Conservation (phyloP, 768 basidiomycete species). For the Panus rudis region DNA sequence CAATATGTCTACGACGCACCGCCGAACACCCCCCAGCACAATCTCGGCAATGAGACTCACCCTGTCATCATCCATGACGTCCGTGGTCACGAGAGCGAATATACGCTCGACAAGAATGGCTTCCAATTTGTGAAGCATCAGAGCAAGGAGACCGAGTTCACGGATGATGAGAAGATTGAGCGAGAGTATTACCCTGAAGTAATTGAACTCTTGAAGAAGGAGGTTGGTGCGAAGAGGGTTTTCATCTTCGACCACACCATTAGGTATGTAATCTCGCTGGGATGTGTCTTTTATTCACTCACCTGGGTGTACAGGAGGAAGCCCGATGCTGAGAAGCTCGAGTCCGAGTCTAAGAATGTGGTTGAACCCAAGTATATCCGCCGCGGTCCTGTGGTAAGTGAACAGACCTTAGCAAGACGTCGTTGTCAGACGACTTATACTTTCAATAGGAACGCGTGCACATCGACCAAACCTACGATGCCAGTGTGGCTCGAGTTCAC, state of each 20-base stretch:
- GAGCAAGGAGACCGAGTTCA: constrained; percentile 33
- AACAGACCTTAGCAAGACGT: no score
- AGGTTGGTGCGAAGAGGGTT: constrained; percentile 32
- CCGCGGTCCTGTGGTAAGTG: no score
- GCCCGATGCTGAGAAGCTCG: no score
- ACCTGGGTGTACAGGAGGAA: no score
- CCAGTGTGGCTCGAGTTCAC: constrained; percentile 31
- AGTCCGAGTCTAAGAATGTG: no score
- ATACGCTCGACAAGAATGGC: constrained; percentile 33
- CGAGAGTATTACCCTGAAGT: constrained; percentile 35
- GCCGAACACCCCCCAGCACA: constrained; percentile 17
- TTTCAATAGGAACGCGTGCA: constrained; percentile 36
- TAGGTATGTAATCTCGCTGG: constrained; percentile 22
- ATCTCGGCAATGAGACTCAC: constrained; percentile 23
- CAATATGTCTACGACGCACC: constrained; percentile 28
- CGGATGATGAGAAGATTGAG: constrained; percentile 32
- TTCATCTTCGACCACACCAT: constrained; percentile 41
- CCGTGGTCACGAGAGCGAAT: constrained; percentile 23
- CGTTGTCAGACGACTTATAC: no score
- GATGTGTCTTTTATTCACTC: no score
- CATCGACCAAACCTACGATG: constrained; percentile 37
- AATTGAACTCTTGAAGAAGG: constrained; percentile 33
- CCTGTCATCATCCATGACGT: constrained; percentile 23
- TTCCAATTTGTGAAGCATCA: constrained; percentile 32
- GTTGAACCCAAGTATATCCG: no score